Evolutionary conservation across 768 basidiomycete genomes (phyloP).

Genomic region (Leccinum ochraceum): DNA sequence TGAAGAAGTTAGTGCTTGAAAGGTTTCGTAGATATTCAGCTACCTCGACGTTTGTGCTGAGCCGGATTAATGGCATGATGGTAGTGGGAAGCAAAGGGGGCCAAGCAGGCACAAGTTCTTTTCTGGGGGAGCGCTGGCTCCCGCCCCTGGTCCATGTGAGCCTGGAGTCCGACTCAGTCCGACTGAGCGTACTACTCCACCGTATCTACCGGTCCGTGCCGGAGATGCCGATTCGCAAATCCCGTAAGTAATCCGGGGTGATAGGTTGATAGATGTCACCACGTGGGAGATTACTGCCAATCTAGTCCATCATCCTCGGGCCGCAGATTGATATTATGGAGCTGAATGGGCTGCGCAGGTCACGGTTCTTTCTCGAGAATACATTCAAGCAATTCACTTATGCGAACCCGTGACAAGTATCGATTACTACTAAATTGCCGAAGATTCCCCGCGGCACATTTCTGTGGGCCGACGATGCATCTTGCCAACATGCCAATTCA

Average conservation of each 20-base stretch:
- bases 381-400: slow-evolving; percentile 1
- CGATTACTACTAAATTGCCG: not conserved
- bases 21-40: not conserved
- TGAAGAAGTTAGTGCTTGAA: not conserved
- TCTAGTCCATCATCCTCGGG: no score
- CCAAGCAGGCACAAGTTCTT: not conserved
- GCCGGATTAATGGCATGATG: slow-evolving; percentile 39
- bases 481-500: not conserved
- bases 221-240: no score
- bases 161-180: no score
- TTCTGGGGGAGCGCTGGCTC: not conserved
- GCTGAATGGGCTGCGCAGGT: no score
- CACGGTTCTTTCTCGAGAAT: not conserved
- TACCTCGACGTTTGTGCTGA: slow-evolving; percentile 43
- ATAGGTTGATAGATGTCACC: no score
- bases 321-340: not conserved
- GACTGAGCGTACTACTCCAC: no score
- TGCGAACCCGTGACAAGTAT: not conserved
- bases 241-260: no score
- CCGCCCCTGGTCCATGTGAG: no score
- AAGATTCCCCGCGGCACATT: not conserved
- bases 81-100: not conserved
- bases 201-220: no score
- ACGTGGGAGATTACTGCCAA: no score
- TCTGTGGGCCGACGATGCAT: not conserved